Evolutionary conservation across 2,329 filamentous ascomycete genomes (phyloP).

Genomic region (Colletotrichum sojae): DNA sequence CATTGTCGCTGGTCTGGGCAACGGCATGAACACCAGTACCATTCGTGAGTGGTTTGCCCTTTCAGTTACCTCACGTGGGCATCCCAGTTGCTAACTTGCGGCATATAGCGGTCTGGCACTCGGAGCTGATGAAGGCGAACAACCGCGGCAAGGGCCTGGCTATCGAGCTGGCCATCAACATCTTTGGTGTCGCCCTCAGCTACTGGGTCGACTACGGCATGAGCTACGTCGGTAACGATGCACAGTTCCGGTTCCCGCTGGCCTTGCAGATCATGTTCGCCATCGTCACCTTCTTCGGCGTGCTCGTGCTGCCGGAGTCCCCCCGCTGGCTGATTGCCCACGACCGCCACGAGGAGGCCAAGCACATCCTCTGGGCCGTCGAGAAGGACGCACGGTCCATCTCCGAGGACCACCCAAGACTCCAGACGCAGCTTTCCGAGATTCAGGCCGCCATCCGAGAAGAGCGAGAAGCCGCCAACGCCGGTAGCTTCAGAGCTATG

Average conservation of each 20-base stretch:
- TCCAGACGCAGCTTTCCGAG: slow-evolving; percentile 49
- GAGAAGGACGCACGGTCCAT: slow-evolving; percentile 47
- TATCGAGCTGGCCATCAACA: slow-evolving; percentile 55
- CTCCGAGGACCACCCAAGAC: slow-evolving; percentile 45
- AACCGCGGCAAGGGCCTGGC: slow-evolving; percentile 52
- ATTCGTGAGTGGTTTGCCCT: slow-evolving; percentile 48
- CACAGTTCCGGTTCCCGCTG: slow-evolving; percentile 61
- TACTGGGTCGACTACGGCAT: slow-evolving; percentile 58
- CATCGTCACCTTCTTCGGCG: slow-evolving; percentile 50
- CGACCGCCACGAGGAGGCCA: slow-evolving; percentile 59
- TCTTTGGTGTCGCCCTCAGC: slow-evolving; percentile 52
- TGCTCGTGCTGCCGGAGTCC: slow-evolving; percentile 58
- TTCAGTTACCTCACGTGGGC: neutral
- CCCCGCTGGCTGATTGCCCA: slow-evolving; percentile 65
- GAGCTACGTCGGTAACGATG: slow-evolving; percentile 51
- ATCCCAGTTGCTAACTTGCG: slow-evolving; percentile 19
- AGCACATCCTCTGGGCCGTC: slow-evolving; percentile 51
- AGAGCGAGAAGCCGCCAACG: slow-evolving; percentile 54
- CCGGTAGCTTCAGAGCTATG: slow-evolving; percentile 52
- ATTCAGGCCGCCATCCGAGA: slow-evolving; percentile 57
- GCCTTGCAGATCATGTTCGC: slow-evolving; percentile 60
- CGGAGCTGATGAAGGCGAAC: slow-evolving; percentile 57
- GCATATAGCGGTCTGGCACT: slow-evolving; percentile 55
- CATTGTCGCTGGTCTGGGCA: slow-evolving; percentile 61
- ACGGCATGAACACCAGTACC: slow-evolving; percentile 64